A percentile compares a stretch with the other conserved stretches of the same genome.
Evolutionary conservation across 306 rosid genomes (phyloP).

Genomic region (Sechiopsis laciniata): DNA sequence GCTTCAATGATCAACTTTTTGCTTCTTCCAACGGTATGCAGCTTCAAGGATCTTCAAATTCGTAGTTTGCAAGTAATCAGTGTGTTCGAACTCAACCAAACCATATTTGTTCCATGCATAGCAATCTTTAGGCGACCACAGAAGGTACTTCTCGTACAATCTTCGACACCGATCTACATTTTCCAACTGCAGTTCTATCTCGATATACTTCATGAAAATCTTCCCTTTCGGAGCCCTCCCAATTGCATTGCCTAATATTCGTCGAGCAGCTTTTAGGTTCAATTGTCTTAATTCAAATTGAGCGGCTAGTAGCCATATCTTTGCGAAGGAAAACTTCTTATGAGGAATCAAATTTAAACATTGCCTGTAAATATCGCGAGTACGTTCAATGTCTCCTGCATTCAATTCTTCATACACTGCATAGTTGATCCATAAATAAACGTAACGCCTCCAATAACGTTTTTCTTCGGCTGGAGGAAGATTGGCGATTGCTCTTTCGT

Average conservation of each 20-base stretch:
- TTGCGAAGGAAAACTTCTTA: conserved; percentile 78
- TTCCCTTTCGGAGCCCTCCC: conserved; percentile 92
- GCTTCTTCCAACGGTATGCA: conserved; percentile 94
- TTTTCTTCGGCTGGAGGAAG: conserved; percentile 88
- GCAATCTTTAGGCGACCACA: conserved; percentile 86
- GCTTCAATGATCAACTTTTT: conserved; percentile 31
- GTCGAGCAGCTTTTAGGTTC: conserved; percentile 69
- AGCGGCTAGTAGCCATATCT: conserved; percentile 89
- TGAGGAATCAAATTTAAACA: conserved; percentile 80
- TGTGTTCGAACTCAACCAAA: conserved; percentile 61
- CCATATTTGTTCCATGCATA: conserved; percentile 94
- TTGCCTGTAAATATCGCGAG: conserved; percentile 83
- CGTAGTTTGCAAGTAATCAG: conserved; percentile 70
- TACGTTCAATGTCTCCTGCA: conserved; percentile 61
- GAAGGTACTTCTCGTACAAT: conserved; percentile 72
- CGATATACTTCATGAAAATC: conserved; percentile 91
- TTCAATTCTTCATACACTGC: conserved; percentile 89
- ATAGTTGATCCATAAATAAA: conserved; percentile 87
- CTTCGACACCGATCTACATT: conserved; percentile 78
- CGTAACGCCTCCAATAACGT: conserved; percentile 89
- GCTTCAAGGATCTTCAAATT: conserved; percentile 91
- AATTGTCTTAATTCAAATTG: conserved; percentile 85
- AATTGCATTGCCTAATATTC: conserved; percentile 74
- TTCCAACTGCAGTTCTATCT: conserved; percentile 86
- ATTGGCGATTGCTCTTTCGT: conserved; percentile 86